Conservation (phyloP, 257 asterid species). For the Solanum dulcamara region DNA sequence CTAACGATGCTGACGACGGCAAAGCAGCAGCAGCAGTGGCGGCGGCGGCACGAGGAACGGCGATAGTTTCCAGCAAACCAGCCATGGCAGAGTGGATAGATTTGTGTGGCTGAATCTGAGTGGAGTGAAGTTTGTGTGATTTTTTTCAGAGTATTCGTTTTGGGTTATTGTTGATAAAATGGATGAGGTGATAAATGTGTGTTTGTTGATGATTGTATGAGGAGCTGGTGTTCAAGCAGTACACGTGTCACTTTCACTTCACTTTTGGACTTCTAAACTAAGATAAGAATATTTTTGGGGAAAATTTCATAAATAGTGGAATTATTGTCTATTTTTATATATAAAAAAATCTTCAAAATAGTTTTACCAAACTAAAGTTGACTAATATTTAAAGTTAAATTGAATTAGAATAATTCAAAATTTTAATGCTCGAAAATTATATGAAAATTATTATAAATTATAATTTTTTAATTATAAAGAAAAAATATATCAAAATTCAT, state of each 20-base stretch:
- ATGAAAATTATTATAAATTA: too few species aligned
- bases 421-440: too few species aligned
- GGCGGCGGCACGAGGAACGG: slow-evolving; percentile 57
- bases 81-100: slow-evolving; percentile 38
- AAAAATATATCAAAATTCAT: too few species aligned
- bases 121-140: background rate
- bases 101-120: slow-evolving; percentile 18
- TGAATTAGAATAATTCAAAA: too few species aligned
- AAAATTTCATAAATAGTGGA: too few species aligned
- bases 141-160: background rate
- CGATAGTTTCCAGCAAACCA: slow-evolving; percentile 54
- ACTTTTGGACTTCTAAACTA: background rate
- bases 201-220: slow-evolving; percentile 4
- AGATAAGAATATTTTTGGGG: too few species aligned
- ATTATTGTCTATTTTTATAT: too few species aligned
- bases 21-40: slow-evolving; percentile 40
- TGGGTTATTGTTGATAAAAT: background rate
- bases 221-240: background rate
- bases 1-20: slow-evolving; percentile 35
- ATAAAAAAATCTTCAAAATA: too few species aligned
- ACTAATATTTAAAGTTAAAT: too few species aligned
- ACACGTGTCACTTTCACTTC: background rate
- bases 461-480: too few species aligned
- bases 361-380: too few species aligned
- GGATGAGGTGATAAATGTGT: background rate